phyloP scores from a whole-genome alignment of 257 asterid species.

The Fraxinus pennsylvanica region DNA sequence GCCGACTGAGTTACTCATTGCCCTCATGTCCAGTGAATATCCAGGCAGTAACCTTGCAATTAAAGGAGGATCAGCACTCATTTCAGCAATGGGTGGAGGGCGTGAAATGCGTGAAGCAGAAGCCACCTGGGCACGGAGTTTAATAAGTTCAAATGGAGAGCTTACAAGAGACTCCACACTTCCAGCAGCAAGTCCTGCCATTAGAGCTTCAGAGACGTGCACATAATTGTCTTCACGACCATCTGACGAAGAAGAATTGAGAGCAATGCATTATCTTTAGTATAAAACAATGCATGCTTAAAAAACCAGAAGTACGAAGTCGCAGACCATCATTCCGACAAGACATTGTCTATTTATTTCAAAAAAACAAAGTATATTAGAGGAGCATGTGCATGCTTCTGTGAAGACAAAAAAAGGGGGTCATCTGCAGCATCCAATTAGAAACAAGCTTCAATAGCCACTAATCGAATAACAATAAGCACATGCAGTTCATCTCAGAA shows the following conservation, averaged over 20 bases:
- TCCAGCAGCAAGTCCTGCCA: slow-evolving; percentile 89
- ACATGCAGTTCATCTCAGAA: neutral
- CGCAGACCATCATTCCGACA: neutral
- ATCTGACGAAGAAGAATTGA: slow-evolving; percentile 39
- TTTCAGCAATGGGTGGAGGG: slow-evolving; percentile 43
- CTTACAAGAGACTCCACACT: slow-evolving; percentile 42
- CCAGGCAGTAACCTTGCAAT: slow-evolving; percentile 66
- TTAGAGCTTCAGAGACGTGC: slow-evolving; percentile 68
- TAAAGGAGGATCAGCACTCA: slow-evolving; percentile 48
- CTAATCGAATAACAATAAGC: neutral
- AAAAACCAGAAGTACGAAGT: neutral
- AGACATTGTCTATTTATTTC: neutral
- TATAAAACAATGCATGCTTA: neutral
- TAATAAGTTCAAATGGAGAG: slow-evolving; percentile 77
- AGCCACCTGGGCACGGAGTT: slow-evolving; percentile 87
- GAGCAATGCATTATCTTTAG: neutral
- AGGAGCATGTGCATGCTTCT: slow-evolving; percentile 17
- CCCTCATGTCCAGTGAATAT: slow-evolving; percentile 54
- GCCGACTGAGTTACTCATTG: slow-evolving; percentile 59
- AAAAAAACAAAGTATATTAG: slow-evolving; percentile 23
- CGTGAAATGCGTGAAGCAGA: slow-evolving; percentile 64
- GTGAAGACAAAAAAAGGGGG: slow-evolving; percentile 6
- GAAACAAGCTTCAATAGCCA: neutral
- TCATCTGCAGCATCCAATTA: slow-evolving; percentile 13
- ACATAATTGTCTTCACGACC: slow-evolving; percentile 57